These are phyloP conservation scores for Elsinoe australis DNA, from an alignment of 2,329 filamentous ascomycete genomes.

Conservation along the genomic window DNA sequence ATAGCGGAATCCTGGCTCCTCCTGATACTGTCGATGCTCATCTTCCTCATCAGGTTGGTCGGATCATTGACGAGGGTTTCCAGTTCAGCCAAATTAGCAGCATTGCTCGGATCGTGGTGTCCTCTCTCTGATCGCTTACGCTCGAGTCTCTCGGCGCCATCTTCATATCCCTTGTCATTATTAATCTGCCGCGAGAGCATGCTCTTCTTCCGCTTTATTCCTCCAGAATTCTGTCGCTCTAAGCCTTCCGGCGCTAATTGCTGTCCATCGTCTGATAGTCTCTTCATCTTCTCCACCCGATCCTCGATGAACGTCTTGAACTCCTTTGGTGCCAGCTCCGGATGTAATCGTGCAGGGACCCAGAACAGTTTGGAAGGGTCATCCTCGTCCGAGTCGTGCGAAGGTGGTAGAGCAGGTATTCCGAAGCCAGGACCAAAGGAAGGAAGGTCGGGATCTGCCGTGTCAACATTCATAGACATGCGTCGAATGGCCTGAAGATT, in stretches of 20 bases:
- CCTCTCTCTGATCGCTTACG: slow-evolving; percentile 55
- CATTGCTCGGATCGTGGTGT: slow-evolving; percentile 37
- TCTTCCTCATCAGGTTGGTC: slow-evolving; percentile 59
- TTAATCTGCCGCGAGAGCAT: slow-evolving; percentile 93
- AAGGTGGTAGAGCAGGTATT: slow-evolving; percentile 63
- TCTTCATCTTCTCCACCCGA: slow-evolving; percentile 79
- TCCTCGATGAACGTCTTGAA: slow-evolving; percentile 97
- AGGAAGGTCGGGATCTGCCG: slow-evolving; percentile 64
- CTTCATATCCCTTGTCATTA: slow-evolving; percentile 64
- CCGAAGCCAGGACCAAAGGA: slow-evolving; percentile 55
- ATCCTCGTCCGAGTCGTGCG: slow-evolving; percentile 66
- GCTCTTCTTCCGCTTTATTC: slow-evolving; percentile 78
- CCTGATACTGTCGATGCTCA: slow-evolving; percentile 49
- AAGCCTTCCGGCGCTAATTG: slow-evolving; percentile 52
- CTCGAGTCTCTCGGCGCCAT: slow-evolving; percentile 74
- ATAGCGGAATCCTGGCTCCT: slow-evolving; percentile 35
- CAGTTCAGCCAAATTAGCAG: slow-evolving; percentile 55
- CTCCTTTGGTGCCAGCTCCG: slow-evolving; percentile 87
- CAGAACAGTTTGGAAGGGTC: slow-evolving; percentile 85
- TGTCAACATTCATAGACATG: slow-evolving; percentile 87
- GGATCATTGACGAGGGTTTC: slow-evolving; percentile 80
- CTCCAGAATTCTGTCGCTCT: slow-evolving; percentile 48
- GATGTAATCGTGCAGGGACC: slow-evolving; percentile 91
- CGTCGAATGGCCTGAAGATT: slow-evolving; percentile 83
- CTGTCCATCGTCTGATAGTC: slow-evolving; percentile 65